A percentile compares a stretch with the other conserved stretches of the same genome.
phyloP scores from a whole-genome alignment of 257 asterid species.

The Solanum sitiens region DNA sequence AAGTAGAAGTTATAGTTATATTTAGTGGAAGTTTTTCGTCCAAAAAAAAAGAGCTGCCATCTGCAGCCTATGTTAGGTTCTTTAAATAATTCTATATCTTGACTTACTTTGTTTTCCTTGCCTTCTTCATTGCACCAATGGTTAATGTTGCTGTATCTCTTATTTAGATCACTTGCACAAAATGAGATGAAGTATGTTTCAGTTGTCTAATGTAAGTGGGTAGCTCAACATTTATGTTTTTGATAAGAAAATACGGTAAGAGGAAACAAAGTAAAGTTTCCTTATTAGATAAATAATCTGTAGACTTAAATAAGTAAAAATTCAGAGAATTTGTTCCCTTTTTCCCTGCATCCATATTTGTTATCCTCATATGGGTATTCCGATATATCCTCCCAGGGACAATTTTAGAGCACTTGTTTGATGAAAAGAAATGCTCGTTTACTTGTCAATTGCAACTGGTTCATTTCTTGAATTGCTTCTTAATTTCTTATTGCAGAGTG shows the following conservation, averaged over 20 bases:
- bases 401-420: neutral
- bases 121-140: neutral
- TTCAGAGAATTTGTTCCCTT: neutral
- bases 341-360: neutral
- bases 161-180: neutral
- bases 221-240: neutral
- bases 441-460: neutral
- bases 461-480: neutral
- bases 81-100: neutral
- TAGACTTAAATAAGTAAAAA: neutral
- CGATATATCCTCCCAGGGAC: neutral
- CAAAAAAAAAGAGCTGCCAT: neutral
- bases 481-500: constrained; percentile 46
- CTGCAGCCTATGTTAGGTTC: neutral
- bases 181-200: neutral
- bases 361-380: neutral
- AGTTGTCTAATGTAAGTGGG: neutral
- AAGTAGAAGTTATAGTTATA: neutral
- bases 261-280: neutral
- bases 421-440: neutral
- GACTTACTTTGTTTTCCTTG: neutral
- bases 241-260: neutral
- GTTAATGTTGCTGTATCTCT: neutral
- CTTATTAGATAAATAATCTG: neutral
- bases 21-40: neutral